These are phyloP conservation scores for Cyclanthera cordifolia DNA, from an alignment of 306 rosid species.

Conservation along the genomic window DNA sequence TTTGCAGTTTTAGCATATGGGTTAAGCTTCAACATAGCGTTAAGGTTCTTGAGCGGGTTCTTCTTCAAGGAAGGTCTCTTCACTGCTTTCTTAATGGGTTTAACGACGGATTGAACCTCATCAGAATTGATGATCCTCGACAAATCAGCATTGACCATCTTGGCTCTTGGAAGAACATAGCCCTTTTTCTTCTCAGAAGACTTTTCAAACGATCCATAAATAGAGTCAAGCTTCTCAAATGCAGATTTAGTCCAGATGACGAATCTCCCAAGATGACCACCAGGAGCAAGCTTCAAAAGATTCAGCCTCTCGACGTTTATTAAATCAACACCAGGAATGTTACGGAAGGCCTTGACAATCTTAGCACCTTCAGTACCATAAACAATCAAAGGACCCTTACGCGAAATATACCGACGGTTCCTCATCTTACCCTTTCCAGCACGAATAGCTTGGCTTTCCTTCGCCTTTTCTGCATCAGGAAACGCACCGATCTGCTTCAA, in stretches of 20 bases:
- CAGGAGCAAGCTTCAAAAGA: conserved; percentile 64
- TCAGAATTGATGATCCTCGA: conserved; percentile 80
- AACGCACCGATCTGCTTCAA: conserved; percentile 52
- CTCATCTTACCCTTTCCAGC: conserved; percentile 79
- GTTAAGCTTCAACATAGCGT: conserved; percentile 51
- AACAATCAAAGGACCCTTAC: conserved; percentile 62
- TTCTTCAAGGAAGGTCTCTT: conserved; percentile 63
- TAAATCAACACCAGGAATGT: conserved; percentile 62
- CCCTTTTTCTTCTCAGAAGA: conserved; percentile 63
- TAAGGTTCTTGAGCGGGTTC: conserved; percentile 70
- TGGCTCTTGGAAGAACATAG: conserved; percentile 49
- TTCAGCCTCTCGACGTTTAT: conserved; percentile 65
- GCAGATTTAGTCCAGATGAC: conserved; percentile 82
- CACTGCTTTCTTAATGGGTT: conserved; percentile 48
- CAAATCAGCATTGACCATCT: conserved; percentile 65
- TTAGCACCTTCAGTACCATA: conserved; percentile 71
- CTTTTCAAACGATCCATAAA: conserved; percentile 71
- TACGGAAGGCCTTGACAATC: conserved; percentile 66
- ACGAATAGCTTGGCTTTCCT: conserved; percentile 57
- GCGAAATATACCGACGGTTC: conserved; percentile 58
- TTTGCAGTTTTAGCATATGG: conserved; percentile 72
- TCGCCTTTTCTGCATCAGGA: conserved; percentile 59
- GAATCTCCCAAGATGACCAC: conserved; percentile 76
- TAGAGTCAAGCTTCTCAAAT: conserved; percentile 70
- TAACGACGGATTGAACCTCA: conserved; percentile 67